Evolutionary conservation across 495 filamentous ascomycete species (phyloP).

Genomic region (Cercophora newfieldiana): DNA sequence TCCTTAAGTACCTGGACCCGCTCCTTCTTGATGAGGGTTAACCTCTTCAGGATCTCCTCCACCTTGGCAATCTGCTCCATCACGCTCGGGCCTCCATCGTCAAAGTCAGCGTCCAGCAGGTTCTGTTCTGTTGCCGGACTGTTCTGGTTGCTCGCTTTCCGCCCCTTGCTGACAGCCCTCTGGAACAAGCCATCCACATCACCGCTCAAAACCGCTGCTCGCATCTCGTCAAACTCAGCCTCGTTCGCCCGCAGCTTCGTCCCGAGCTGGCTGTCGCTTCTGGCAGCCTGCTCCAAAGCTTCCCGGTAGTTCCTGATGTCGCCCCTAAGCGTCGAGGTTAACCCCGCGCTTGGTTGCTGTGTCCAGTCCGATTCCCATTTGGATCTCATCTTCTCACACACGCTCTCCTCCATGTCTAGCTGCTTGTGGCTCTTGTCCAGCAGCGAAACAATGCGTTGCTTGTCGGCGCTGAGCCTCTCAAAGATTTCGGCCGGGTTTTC

Average conservation of each 20-base stretch:
- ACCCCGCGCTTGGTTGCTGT: constrained; percentile 86
- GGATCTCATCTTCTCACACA: constrained; percentile 98
- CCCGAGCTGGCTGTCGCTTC: constrained; percentile 84
- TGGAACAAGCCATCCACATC: constrained; percentile 90
- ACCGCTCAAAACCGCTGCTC: constrained; percentile 80
- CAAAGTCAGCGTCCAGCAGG: constrained; percentile 88
- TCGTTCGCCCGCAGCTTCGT: constrained; percentile 81
- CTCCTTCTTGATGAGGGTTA: constrained; percentile 90
- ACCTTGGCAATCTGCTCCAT: constrained; percentile 86
- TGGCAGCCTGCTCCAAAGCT: constrained; percentile 83
- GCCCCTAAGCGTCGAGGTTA: constrained; percentile 82
- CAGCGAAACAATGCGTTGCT: constrained; percentile 65
- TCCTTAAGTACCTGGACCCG: constrained; percentile 90
- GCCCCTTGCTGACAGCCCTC: constrained; percentile 68
- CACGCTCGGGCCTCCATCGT: constrained; percentile 74
- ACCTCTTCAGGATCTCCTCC: constrained; percentile 86
- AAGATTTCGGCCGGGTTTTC: constrained; percentile 71
- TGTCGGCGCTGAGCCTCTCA: constrained; percentile 73
- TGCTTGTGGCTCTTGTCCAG: constrained; percentile 82
- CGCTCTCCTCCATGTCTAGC: constrained; percentile 92
- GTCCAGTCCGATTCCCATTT: constrained; percentile 97
- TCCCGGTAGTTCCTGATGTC: constrained; percentile 85
- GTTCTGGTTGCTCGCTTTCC: constrained; percentile 50
- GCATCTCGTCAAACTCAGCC: constrained; percentile 92
- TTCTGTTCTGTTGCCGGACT: constrained; percentile 72